phyloP scores from a whole-genome alignment of 1,284 basidiomycete genomes.

The Polyporus tsugae region DNA sequence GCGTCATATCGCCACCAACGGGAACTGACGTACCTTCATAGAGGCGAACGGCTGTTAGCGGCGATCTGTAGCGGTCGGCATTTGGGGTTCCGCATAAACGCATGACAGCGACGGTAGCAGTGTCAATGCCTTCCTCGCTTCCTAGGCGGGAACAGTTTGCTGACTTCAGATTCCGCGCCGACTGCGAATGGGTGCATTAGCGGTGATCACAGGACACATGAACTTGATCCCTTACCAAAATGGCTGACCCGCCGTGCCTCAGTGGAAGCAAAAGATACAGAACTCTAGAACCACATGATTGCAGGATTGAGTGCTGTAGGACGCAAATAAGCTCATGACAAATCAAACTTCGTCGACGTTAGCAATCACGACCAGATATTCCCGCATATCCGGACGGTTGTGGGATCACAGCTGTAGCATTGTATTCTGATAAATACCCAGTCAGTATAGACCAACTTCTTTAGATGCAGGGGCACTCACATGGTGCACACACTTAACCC shows the following conservation, averaged over 20 bases:
- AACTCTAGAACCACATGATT: constrained; percentile 1
- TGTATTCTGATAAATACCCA: neutral
- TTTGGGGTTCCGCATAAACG: neutral
- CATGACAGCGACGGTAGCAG: constrained; percentile 1
- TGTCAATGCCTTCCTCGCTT: constrained; percentile 6
- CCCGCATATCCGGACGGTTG: neutral
- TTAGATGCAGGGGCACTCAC: neutral
- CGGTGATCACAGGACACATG: neutral
- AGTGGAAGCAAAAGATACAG: neutral
- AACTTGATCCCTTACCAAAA: neutral
- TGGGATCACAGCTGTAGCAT: neutral
- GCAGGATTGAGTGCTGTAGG: constrained; percentile 3
- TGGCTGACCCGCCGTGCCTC: neutral
- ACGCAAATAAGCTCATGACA: neutral
- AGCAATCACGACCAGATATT: constrained; percentile 7
- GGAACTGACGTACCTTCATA: constrained; percentile 5
- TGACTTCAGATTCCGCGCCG: neutral
- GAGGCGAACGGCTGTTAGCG: neutral
- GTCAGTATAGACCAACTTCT: neutral
- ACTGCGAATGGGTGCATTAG: neutral
- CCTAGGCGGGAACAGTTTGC: neutral
- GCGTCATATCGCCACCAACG: constrained; percentile 3
- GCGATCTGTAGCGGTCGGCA: constrained; percentile 4
- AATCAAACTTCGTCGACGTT: constrained; percentile 2
- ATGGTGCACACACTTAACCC: neutral